These are phyloP conservation scores for Lodderomyces beijingensis DNA, from an alignment of 1,139 yeast species.

Conservation along the genomic window DNA sequence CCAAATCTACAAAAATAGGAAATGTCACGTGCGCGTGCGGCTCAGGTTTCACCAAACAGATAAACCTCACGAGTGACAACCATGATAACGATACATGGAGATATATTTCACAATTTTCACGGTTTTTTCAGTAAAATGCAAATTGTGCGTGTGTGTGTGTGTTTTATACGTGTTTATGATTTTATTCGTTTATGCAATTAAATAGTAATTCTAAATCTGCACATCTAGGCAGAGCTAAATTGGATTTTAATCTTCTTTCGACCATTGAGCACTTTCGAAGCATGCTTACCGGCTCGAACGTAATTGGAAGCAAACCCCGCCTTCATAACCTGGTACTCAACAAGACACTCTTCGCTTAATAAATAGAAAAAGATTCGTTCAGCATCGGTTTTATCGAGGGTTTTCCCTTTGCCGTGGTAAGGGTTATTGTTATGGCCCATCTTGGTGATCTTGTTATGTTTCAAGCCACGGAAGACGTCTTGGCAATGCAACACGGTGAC, in stretches of 20 bases:
- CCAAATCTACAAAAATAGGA: no score
- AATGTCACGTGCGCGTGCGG: no score
- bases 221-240: conserved; percentile 3
- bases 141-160: no score
- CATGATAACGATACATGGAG: no score
- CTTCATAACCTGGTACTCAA: conserved; percentile 69
- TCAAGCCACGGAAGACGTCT: conserved; percentile 78
- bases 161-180: no score
- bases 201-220: no score
- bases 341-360: conserved; percentile 61
- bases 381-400: conserved; percentile 58
- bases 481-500: conserved; percentile 81
- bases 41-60: no score
- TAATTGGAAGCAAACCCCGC: conserved; percentile 79
- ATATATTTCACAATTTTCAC: no score
- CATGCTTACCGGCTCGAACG: conserved; percentile 54
- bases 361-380: conserved; percentile 81
- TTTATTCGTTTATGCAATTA: no score
- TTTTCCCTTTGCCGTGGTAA: conserved; percentile 69
- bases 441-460: conserved; percentile 52
- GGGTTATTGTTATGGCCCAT: conserved; percentile 59
- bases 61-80: no score
- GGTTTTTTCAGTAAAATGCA: no score
- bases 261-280: conserved; percentile 43
- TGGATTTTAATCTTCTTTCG: conserved; percentile 35